Percentiles rank a stretch among this genome's conserved stretches.
Evolutionary conservation across 768 basidiomycete genomes (phyloP).

Genomic region (Amanita exitialis): DNA sequence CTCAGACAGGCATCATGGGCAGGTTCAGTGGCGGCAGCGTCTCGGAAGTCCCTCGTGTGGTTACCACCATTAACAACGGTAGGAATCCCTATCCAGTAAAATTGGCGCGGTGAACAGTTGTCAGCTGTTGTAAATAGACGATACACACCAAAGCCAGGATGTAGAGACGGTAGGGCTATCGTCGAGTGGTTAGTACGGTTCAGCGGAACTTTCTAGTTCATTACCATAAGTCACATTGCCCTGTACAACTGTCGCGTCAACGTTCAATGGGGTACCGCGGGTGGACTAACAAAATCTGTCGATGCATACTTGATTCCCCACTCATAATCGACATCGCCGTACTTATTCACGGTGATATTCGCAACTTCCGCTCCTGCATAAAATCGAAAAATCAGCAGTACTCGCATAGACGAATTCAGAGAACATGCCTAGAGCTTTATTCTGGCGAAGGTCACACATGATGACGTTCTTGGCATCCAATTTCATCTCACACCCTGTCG

Average conservation of each 20-base stretch:
- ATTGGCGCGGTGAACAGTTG: neutral
- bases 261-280: neutral
- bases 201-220: constrained; percentile 2
- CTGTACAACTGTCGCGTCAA: constrained; percentile 20
- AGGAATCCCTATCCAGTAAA: constrained; percentile 50
- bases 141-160: constrained; percentile 55
- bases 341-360: constrained; percentile 47
- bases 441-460: constrained; percentile 56
- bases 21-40: constrained; percentile 44
- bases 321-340: constrained; percentile 52
- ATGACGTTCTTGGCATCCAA: constrained; percentile 22
- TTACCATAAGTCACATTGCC: constrained; percentile 71
- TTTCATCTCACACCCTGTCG: constrained; percentile 51
- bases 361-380: constrained; percentile 53
- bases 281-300: constrained; percentile 65
- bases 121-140: constrained; percentile 6
- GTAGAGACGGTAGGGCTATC: constrained; percentile 52
- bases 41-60: constrained; percentile 62
- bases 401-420: neutral
- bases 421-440: constrained; percentile 43
- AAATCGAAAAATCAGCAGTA: neutral
- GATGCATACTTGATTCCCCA: constrained; percentile 65
- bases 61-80: constrained; percentile 65
- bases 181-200: neutral
- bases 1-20: constrained; percentile 62